Evolutionary conservation across 306 rosid species (phyloP), one percentile per base, ranked within the genome.

Genomic region (Rosa persica): DNA sequence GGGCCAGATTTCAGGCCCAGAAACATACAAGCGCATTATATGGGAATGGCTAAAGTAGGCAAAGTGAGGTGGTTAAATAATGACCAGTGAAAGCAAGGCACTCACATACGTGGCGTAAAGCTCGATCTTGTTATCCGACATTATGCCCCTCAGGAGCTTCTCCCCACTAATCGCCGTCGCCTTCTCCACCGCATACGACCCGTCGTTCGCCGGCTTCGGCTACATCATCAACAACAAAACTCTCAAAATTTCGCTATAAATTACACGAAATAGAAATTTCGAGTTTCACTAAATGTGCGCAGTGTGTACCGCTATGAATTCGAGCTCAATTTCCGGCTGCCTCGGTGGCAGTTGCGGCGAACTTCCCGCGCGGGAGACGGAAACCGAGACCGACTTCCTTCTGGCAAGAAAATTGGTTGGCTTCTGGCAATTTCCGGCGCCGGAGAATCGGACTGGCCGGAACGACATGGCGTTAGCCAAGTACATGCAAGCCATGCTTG

Each of bases 61-160:
- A 36, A 20, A 36, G 72, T 48, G 72, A 73, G 25, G 44, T 57
- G 25, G 12, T 5, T 5, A 16, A 48, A 54, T 49, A 71, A 0
- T 9, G 62, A n/a, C 69, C 43, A 52, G 65, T 58, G 76, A 36
- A 67, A 30, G 36, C 36, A 30, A 30, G 36, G 58, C 5, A 89
- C 98, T 40, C 89, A 94, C 97, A 85, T 94, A 92, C 60, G 97
- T 91, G 88, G 97, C 97, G 74, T 94, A 94, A 38, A 92, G 94
- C 80, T 94, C 93, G 44, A 92, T 82, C 89, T 87, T 92, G 84
- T 90, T 90, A 88, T 92, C 98, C 85, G 78, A 12, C 98, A 92
- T 94, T 73, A 94, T 79, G 81, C 89, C 89, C 88, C 98, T 89
- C 86, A 94, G 68, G 67, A 94, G 78, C 87, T 94, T 92, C 84